Base-by-base conservation (phyloP, 164 flowering plant species). In the Aristolochia contorta region DNA sequence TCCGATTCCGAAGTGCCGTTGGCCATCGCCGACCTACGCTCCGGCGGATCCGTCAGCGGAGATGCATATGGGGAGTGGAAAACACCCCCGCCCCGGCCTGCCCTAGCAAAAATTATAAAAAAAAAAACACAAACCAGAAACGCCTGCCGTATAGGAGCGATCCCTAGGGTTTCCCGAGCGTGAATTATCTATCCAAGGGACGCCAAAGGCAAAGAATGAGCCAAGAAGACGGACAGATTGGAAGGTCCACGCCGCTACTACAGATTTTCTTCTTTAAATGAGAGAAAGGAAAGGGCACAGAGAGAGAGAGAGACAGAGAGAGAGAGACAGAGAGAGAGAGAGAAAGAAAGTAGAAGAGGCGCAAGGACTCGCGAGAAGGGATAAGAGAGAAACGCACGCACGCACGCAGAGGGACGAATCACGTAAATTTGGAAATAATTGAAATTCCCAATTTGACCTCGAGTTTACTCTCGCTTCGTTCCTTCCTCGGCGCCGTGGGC, bases 1-100 rank as follows among this genome's bases (percentile, higher is more conserved):
- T 65, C 59, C 7, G 65, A 20, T 32, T 72, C 69, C n/a, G 18
- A 27, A 12, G 65, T 41, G 14, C 65, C 67, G 57, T 69, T 59
- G 27, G 62, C 70, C 76, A 73, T 73, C 56, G 37, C 27, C 30
- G 24, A 47, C 48, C 8, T 16, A 47, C 50, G 58, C 0, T n/a
- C 22, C 48, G 3, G 37, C 58, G 16, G 27, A 45, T 30, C 61
- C 43, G 21, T 58, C 16, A 59, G 2, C 20, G 27, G 32, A 24
- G 2, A 50, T 13, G 49, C 60, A 56, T 55, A 37, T 19, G 47
- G 45, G 23, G 15, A 6, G 25, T 6, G 53, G n/a, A 53, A 2
- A 32, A 6, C 57, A 1, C 30, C 5, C 16, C 24, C 57, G 14
- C 32, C 12, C 16, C 16, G 5, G 12, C 15, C 14, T 21, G 4